Base-by-base conservation (phyloP, 768 basidiomycete species). In the Pleurotus citrinopileatus region DNA sequence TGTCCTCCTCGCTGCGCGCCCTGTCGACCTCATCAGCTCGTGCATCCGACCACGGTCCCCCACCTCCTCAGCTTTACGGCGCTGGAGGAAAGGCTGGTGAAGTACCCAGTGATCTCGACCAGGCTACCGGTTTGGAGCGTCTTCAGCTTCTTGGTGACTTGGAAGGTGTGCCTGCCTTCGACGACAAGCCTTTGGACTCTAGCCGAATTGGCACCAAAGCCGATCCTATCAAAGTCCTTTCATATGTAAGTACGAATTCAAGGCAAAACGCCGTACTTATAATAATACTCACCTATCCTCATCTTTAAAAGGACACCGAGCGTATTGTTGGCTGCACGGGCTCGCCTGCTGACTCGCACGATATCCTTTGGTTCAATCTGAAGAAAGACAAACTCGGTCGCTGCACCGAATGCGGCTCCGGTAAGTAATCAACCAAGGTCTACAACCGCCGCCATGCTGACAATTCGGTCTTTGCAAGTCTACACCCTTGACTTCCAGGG, bases 91-190 rank as follows among this genome's bases (percentile, higher is more conserved):
- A 88, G 67, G 54, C 82, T 26, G 87, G 90, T 48, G 79, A 84
- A 61, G 82, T 93, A 59, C 86, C 94, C 51, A 89, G 89, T 55
- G 91, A 93, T 72, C 77, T 86, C 59, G 82, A 90, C 59, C 96
- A 99, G 73, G 84, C 95, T 13, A 99, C 96, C 61, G 96, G 96
- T 83, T 78, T 98, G 53, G 95, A 98, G 71, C 92, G 96, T 71
- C 84, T 97, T 66, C 92, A 99, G 73, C 75, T 97, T 45, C 73
- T 98, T 51, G 94, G 89, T 65, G 87, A 93, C 57, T 74, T 94
- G 64, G 84, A 93, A 70, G 95, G 94, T 52, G 73, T 94, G 51
- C 86, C 91, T 40, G 82, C 94, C 48, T 99, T 99, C 74, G 94
- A 98, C 69, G 79, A 87, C 65, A 80, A 83, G 55, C 89, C 94